phyloP scores from a whole-genome alignment of 768 basidiomycete genomes.

The Hemileccinum impolitum region DNA sequence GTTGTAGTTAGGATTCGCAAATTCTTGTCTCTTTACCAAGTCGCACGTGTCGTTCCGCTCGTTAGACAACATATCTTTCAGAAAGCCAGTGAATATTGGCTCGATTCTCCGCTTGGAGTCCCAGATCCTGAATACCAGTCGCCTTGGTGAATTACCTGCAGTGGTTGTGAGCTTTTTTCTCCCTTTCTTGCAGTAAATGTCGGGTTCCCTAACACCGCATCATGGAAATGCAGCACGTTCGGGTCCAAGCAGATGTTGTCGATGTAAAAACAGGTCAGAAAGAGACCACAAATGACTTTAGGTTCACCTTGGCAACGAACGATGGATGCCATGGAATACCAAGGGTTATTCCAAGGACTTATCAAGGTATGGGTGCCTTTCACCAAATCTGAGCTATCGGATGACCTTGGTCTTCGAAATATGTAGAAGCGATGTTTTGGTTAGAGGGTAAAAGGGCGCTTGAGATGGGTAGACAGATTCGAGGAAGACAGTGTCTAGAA shows the following conservation, averaged over 20 bases:
- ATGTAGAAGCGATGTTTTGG: conserved; percentile 79
- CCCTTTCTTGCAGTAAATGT: background rate
- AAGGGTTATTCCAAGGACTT: conserved; percentile 64
- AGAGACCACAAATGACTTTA: conserved; percentile 70
- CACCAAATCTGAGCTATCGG: background rate
- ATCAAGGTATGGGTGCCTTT: conserved; percentile 45
- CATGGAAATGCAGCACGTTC: conserved; percentile 51
- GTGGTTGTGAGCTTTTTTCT: conserved; percentile 49
- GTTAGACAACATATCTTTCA: conserved; percentile 77
- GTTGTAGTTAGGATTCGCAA: conserved; percentile 66
- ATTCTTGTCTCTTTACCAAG: conserved; percentile 64
- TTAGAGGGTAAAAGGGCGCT: conserved; percentile 73
- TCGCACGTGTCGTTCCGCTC: conserved; percentile 69
- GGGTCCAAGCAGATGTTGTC: conserved; percentile 69
- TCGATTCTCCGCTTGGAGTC: conserved; percentile 74
- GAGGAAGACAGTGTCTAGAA: conserved; percentile 30
- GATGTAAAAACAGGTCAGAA: conserved; percentile 63
- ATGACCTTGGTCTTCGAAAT: conserved; percentile 10
- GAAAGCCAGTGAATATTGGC: conserved; percentile 79
- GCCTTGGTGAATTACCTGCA: conserved; percentile 31
- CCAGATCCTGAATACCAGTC: conserved; percentile 57
- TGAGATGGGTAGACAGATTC: conserved; percentile 65
- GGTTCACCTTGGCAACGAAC: conserved; percentile 67
- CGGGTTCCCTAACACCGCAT: background rate
- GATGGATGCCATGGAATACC: conserved; percentile 32